Evolutionary conservation across 305 asterid species (phyloP), one percentile per base, ranked within the genome.

Genomic region (Caryopteris hybrid): DNA sequence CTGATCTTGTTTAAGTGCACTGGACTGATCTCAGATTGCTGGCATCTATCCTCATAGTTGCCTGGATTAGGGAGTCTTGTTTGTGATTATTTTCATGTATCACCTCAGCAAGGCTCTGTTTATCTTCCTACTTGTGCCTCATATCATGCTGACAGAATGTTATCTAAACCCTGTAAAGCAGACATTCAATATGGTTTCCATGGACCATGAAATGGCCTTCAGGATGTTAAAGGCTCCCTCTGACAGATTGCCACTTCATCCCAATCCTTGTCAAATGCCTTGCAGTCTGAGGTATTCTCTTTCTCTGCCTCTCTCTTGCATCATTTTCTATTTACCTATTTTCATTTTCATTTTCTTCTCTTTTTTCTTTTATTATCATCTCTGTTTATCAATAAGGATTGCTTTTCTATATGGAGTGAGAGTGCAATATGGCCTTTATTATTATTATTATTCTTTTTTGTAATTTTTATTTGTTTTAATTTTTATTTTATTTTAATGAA

Each of bases 41-140:
- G 23, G 25, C 6, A 46, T 20, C 2, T 8, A 14, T 13, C 20
- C 8, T 11, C 0, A 41, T 12, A 9, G 48, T 60, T 22, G 22
- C 27, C 31, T 58, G 64, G 51, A n/a, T 54, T 22, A 38, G 20
- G 66, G 66, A 60, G 18, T 23, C 66, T 42, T 53, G 39, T 53
- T 53, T 53, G 10, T 25, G 20, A 25, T 25, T 25, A 25, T 53
- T 27, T 25, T 25, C 60, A 27, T 11, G 60, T 8, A 59, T 38
- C 36, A 59, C 20, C 13, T 1, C 18, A 39, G 38, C 13, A 61
- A 13, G 54, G 66, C 14, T 61, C 20, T 23, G 47, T 41, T 41
- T 13, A 12, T 53, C 20, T 16, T 25, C 25, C 6, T n/a, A 53
- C 59, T 53, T 6, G 2, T 25, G 31, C 39, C 0, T 25, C 34